These are phyloP conservation scores for Rhizopogon vesiculosus DNA, from an alignment of 768 basidiomycete species.

Conservation along the genomic window DNA sequence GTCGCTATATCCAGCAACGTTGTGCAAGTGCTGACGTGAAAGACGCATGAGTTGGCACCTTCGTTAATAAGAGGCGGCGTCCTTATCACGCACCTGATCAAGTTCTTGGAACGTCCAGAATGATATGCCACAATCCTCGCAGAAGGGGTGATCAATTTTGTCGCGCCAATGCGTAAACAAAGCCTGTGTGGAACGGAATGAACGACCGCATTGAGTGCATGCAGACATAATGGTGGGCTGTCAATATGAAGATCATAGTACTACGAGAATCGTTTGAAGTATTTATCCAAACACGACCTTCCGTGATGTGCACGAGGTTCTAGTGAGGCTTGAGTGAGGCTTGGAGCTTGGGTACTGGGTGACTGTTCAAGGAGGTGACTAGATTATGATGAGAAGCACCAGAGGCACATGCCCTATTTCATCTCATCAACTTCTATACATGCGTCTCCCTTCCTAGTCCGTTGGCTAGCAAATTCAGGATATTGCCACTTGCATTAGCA, in stretches of 20 bases:
- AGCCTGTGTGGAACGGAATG: conserved; percentile 5
- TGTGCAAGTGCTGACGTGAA: neutral
- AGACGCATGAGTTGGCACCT: too few species aligned
- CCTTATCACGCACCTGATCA: conserved; percentile 1
- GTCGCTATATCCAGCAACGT: neutral
- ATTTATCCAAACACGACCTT: neutral
- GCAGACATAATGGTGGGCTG: neutral
- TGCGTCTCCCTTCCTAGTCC: too few species aligned
- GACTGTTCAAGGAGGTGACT: too few species aligned
- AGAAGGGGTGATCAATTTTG: conserved; percentile 14
- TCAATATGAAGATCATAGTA: neutral
- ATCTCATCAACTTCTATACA: too few species aligned
- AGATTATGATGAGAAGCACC: too few species aligned
- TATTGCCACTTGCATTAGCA: too few species aligned
- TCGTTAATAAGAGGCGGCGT: too few species aligned
- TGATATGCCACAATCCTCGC: conserved; percentile 13
- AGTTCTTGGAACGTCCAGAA: conserved; percentile 12
- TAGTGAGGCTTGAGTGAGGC: neutral
- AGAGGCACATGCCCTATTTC: too few species aligned
- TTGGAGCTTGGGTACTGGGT: too few species aligned
- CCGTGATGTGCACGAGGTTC: neutral
- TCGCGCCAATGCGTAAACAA: conserved; percentile 16
- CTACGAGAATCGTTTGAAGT: neutral
- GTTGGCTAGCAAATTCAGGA: too few species aligned
- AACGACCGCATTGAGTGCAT: neutral